Conservation (phyloP, 352 stramenopile species). For the Globisporangium cystogenes region DNA sequence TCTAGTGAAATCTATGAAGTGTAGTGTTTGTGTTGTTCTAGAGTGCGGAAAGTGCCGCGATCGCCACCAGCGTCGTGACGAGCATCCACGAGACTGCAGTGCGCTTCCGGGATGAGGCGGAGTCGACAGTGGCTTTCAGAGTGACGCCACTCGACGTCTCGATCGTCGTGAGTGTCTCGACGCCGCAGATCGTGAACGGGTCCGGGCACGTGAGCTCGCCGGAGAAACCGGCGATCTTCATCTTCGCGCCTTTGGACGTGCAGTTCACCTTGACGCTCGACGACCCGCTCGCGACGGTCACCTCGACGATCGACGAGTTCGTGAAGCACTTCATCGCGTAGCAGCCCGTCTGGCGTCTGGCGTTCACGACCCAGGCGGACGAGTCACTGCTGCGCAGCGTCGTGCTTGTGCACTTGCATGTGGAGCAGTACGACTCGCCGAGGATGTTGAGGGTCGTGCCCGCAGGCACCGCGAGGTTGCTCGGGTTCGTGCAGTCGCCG, state of each 20-base stretch:
- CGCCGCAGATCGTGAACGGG: conserved; percentile 44
- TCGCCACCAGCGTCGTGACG: neutral
- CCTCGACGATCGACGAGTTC: conserved; percentile 23
- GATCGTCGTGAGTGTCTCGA: conserved; percentile 1
- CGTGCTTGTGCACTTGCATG: conserved; percentile 66
- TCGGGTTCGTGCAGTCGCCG: conserved; percentile 56
- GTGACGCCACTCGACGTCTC: neutral
- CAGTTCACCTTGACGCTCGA: conserved; percentile 31
- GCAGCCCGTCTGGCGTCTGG: conserved; percentile 61
- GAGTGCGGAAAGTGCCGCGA: neutral
- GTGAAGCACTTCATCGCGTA: conserved; percentile 64
- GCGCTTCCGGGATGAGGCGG: neutral
- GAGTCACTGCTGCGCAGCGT: conserved; percentile 59
- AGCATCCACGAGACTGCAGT: neutral
- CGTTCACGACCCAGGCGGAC: conserved; percentile 47
- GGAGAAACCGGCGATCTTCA: conserved; percentile 39
- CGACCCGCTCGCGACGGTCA: conserved; percentile 26
- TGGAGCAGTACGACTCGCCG: conserved; percentile 68
- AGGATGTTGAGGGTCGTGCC: conserved; percentile 67
- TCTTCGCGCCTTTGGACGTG: conserved; percentile 26
- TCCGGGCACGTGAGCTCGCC: conserved; percentile 63
- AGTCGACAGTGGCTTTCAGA: neutral
- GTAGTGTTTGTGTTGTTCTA: neutral
- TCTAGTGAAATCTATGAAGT: neutral
- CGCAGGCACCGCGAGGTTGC: conserved; percentile 40